Conservation (phyloP, 345 rosid species). For the Tarenaya hassleriana region DNA sequence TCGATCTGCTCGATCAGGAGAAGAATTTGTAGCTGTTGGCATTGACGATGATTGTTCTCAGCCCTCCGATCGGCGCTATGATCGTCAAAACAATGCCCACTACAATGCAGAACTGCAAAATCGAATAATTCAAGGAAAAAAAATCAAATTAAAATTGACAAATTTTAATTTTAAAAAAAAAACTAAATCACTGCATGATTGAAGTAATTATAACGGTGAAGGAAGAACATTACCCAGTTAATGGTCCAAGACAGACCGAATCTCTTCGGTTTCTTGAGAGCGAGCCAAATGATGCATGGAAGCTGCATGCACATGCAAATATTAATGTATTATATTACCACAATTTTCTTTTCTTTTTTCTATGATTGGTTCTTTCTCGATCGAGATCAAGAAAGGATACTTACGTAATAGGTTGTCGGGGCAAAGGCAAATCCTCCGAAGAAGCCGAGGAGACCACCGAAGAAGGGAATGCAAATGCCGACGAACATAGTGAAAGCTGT, state of each 20-base stretch:
- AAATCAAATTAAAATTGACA: no score
- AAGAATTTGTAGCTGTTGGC: slow-evolving; percentile 53
- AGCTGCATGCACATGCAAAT: slow-evolving; percentile 54
- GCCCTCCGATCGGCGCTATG: slow-evolving; percentile 68
- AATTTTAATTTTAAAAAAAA: slow-evolving; percentile 8
- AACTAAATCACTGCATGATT: background rate
- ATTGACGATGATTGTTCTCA: slow-evolving; percentile 50
- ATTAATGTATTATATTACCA: background rate
- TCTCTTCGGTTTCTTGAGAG: slow-evolving; percentile 55
- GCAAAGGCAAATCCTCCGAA: slow-evolving; percentile 91
- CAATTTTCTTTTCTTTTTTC: background rate
- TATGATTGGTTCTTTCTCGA: background rate
- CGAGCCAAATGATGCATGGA: slow-evolving; percentile 76
- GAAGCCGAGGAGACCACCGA: slow-evolving; percentile 71
- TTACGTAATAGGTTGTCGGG: slow-evolving; percentile 71
- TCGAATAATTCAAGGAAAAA: no score
- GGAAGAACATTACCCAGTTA: slow-evolving; percentile 56
- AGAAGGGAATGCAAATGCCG: slow-evolving; percentile 64
- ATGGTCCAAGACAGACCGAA: slow-evolving; percentile 51
- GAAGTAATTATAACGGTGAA: background rate
- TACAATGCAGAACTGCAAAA: slow-evolving; percentile 56
- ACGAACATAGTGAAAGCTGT: slow-evolving; percentile 68
- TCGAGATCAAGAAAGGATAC: background rate
- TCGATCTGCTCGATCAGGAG: no score
- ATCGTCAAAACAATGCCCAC: slow-evolving; percentile 48